Percentiles rank a stretch among this genome's conserved stretches.
Evolutionary conservation across 768 basidiomycete species (phyloP).

Genomic region (Pholiota molesta): DNA sequence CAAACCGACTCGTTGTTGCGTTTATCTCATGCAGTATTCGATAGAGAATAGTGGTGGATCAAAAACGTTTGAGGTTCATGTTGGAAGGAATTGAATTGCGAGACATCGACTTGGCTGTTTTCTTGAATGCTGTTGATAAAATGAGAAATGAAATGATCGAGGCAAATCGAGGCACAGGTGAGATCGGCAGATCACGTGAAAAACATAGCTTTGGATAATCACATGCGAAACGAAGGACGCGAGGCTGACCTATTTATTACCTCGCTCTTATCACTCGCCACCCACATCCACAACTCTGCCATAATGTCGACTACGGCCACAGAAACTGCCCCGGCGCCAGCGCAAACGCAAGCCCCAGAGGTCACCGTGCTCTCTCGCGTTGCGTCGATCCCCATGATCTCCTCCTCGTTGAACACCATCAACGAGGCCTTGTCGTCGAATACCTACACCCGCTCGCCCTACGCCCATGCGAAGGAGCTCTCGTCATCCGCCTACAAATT

Average conservation of each 20-base stretch:
- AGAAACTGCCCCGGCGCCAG: constrained; percentile 19
- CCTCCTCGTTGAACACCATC: constrained; percentile 61
- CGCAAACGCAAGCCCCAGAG: constrained; percentile 43
- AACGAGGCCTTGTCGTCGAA: constrained; percentile 63
- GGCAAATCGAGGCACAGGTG: neutral
- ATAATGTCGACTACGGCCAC: constrained; percentile 28
- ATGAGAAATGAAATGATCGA: neutral
- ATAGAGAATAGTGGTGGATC: too few relatives aligned
- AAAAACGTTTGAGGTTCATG: neutral
- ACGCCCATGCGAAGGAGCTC: constrained; percentile 64
- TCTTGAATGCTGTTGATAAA: neutral
- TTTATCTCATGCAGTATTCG: too few relatives aligned
- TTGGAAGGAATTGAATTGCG: neutral
- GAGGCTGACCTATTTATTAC: neutral
- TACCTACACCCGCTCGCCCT: constrained; percentile 63
- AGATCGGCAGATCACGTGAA: neutral
- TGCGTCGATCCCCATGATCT: constrained; percentile 74
- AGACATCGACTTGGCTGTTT: neutral
- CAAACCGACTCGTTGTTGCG: neutral
- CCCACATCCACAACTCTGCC: constrained; percentile 1
- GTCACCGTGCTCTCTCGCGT: constrained; percentile 66
- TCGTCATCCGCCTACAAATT: constrained; percentile 61
- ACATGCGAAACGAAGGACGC: constrained; percentile 7
- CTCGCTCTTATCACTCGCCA: neutral
- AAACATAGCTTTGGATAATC: neutral